A percentile compares a stretch with the other conserved stretches of the same genome.
Conservation (phyloP, 164 flowering plant species). For the Vitis riparia region DNA sequence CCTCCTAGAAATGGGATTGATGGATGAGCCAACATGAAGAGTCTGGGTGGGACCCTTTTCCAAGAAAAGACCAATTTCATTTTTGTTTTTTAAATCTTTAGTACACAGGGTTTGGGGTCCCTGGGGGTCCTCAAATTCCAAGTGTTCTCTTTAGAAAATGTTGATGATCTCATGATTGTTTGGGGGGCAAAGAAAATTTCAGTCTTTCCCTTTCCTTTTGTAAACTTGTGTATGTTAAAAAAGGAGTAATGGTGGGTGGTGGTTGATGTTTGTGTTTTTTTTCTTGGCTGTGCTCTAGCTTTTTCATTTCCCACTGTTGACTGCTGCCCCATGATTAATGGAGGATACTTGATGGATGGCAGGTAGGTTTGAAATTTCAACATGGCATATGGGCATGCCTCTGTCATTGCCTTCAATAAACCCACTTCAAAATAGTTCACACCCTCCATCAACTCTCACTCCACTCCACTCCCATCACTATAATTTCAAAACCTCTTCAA, state of each 20-base stretch:
- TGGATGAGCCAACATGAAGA: background rate
- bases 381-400: background rate
- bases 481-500: too few relatives aligned
- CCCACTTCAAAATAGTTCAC: too few relatives aligned
- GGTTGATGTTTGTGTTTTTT: background rate
- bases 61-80: background rate
- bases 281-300: background rate
- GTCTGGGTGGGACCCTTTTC: background rate
- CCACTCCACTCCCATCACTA: too few relatives aligned
- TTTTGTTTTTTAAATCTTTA: background rate
- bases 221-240: too few relatives aligned
- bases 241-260: background rate
- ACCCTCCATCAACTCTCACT: too few relatives aligned
- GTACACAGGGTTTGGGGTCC: background rate
- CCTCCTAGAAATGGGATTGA: slow-evolving; percentile 11
- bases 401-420: background rate
- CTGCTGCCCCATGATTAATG: background rate
- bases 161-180: slow-evolving; percentile 10
- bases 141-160: background rate
- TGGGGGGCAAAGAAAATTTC: background rate
- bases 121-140: background rate
- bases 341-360: background rate
- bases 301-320: background rate
- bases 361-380: background rate
- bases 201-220: background rate